Evolutionary conservation across 495 filamentous ascomycete genomes (phyloP), one percentile per base, ranked within the genome.

Genomic region (Lophium mytilinum): DNA sequence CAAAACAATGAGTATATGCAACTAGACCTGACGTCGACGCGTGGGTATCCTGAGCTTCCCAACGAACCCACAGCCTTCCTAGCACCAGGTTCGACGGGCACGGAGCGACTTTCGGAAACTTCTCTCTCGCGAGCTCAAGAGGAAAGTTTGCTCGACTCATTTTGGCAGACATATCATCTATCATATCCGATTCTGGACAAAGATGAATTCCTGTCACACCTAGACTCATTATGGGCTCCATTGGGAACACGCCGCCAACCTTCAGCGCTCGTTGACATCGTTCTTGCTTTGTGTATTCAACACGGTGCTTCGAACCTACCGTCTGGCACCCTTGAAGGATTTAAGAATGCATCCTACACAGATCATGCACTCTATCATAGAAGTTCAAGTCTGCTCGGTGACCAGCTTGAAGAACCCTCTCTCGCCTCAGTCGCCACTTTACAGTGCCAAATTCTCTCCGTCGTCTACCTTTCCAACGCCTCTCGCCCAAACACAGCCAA

Each of bases 251-350:
- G 52, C 3, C 72, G 80, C 3, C 74, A 70, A 58, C 70, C 76
- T 9, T 81, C 76, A 9, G 73, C 78, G 4, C 70, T 82, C 0
- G 76, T 78, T 9, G 79, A 83, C 53, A 78, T 80, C 15, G 62
- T 80, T 37, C 64, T 83, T 21, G 79, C 79, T 10, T 48, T 81
- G 11, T 79, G 73, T 50, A 79, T 81, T 71, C 78, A 81, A 62
- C 74, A 77, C 51, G 73, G 72, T 24, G 65, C 72, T 7, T 51
- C 64, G 0, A 57, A 65, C 0, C 61, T 67, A 11, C 18, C 9
- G 15, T 14, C 19, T 17, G 42, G 55, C 17, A 43, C 62, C 15
- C 63, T 57, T 52, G 45, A 41, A 19, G 68, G 76, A 78, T 58
- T 65, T 74, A 3, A 71, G 58, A 15, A 69, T 75, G 73, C 73